Evolutionary conservation across 2,329 filamentous ascomycete genomes (phyloP).

Genomic region (Didymellaceae sp.): DNA sequence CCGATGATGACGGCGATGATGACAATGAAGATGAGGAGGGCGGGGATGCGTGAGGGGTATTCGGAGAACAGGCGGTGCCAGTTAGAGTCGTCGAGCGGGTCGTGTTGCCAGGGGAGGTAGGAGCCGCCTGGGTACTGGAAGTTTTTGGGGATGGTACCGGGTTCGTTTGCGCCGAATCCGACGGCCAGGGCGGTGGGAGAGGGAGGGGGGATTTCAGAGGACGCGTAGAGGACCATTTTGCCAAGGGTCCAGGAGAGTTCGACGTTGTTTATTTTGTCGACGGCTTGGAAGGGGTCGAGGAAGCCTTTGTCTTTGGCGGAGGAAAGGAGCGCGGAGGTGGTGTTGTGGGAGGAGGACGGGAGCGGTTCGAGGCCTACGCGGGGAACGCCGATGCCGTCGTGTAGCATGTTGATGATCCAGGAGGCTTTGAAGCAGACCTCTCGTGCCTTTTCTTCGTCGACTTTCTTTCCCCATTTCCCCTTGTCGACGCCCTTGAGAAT

Average conservation of each 20-base stretch:
- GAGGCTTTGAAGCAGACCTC: slow-evolving; percentile 97
- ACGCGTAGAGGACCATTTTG: slow-evolving; percentile 94
- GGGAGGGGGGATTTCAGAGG: slow-evolving; percentile 79
- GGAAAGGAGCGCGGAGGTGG: slow-evolving; percentile 72
- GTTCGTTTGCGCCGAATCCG: slow-evolving; percentile 88
- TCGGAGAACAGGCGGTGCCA: slow-evolving; percentile 67
- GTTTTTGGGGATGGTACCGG: slow-evolving; percentile 70
- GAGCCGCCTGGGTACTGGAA: slow-evolving; percentile 79
- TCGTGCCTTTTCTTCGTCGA: slow-evolving; percentile 74
- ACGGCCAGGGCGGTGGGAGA: slow-evolving; percentile 72
- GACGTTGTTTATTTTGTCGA: slow-evolving; percentile 87
- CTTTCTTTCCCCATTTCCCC: slow-evolving; percentile 76
- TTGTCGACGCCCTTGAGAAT: slow-evolving; percentile 71
- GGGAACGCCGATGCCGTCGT: slow-evolving; percentile 94
- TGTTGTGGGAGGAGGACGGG: slow-evolving; percentile 65
- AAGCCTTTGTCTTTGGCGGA: slow-evolving; percentile 77
- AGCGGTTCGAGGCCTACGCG: slow-evolving; percentile 77
- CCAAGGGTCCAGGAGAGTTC: slow-evolving; percentile 98
- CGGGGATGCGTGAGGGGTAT: slow-evolving; percentile 71
- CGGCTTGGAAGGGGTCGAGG: slow-evolving; percentile 85
- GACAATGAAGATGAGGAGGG: slow-evolving; percentile 78
- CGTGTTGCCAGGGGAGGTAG: slow-evolving; percentile 54
- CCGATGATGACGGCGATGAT: slow-evolving; percentile 73
- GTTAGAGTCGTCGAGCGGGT: slow-evolving; percentile 57
- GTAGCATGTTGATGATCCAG: slow-evolving; percentile 95